phyloP scores from a whole-genome alignment of 495 filamentous ascomycete species.

The Saxispiralis lemnorum region DNA sequence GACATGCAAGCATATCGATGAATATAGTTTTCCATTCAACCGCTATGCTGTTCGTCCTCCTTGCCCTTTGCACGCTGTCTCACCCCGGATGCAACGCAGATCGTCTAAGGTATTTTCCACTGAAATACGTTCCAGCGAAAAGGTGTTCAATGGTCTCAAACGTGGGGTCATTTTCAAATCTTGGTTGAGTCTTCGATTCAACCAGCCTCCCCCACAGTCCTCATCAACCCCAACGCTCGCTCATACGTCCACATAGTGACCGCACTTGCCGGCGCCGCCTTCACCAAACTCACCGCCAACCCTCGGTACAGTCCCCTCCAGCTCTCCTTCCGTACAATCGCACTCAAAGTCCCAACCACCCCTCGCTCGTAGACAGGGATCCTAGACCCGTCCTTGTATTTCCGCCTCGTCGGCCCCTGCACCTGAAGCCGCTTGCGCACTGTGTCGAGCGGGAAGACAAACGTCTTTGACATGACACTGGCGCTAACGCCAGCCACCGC shows the following conservation, averaged over 20 bases:
- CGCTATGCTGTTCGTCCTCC: too few relatives aligned
- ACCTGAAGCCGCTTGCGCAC: conserved; percentile 88
- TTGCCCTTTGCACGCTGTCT: too few relatives aligned
- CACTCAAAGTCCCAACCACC: conserved; percentile 41
- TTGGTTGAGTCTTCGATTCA: too few relatives aligned
- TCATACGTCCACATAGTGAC: conserved; percentile 99
- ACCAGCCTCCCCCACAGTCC: neutral
- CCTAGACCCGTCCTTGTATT: conserved; percentile 61
- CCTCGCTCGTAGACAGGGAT: conserved; percentile 67
- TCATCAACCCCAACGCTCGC: conserved; percentile 26
- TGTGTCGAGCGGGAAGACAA: conserved; percentile 84
- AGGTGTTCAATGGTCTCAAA: too few relatives aligned
- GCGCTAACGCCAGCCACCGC: conserved; percentile 66
- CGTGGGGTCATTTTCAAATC: too few relatives aligned
- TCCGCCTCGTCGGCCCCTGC: conserved; percentile 64
- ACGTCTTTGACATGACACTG: conserved; percentile 66
- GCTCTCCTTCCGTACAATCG: conserved; percentile 58
- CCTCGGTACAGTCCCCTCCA: conserved; percentile 71
- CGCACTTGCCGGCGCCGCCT: conserved; percentile 86
- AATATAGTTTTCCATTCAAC: too few relatives aligned
- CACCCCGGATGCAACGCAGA: too few relatives aligned
- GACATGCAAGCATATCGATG: too few relatives aligned
- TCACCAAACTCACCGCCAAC: conserved; percentile 71
- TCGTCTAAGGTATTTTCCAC: too few relatives aligned
- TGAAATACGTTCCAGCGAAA: too few relatives aligned